These are phyloP conservation scores for Pichia sp. DNA, from an alignment of 1,139 yeast species.

Conservation along the genomic window DNA sequence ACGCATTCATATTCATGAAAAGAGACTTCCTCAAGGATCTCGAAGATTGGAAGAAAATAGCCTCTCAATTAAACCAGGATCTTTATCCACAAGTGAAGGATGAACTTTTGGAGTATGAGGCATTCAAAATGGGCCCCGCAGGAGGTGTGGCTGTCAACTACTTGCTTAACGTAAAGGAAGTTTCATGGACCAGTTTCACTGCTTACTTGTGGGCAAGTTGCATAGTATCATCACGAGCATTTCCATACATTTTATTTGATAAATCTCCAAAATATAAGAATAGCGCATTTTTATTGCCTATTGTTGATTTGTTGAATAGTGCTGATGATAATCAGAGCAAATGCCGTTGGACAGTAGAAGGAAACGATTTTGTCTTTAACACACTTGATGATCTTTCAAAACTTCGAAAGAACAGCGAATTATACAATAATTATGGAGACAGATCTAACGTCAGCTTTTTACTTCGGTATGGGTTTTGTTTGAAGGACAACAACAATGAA, in stretches of 20 bases:
- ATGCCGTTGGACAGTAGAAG: slow-evolving; percentile 58
- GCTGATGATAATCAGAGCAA: slow-evolving; percentile 43
- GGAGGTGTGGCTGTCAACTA: slow-evolving; percentile 22
- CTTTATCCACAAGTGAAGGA: slow-evolving; percentile 17
- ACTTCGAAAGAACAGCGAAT: slow-evolving; percentile 43
- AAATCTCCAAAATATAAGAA: slow-evolving; percentile 31
- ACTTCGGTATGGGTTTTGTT: slow-evolving; percentile 65
- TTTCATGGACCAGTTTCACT: slow-evolving; percentile 58
- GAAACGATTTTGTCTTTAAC: slow-evolving; percentile 30
- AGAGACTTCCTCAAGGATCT: slow-evolving; percentile 39
- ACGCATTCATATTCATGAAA: slow-evolving; percentile 40
- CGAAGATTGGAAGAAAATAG: slow-evolving; percentile 47
- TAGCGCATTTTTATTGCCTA: slow-evolving; percentile 70
- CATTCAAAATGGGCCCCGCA: slow-evolving; percentile 23
- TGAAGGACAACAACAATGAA: slow-evolving; percentile 60
- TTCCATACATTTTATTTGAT: slow-evolving; percentile 57
- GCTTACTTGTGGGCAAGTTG: slow-evolving; percentile 72
- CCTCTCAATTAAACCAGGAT: slow-evolving; percentile 19
- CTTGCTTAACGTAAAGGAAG: slow-evolving; percentile 18
- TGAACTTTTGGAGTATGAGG: slow-evolving; percentile 33
- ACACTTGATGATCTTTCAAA: slow-evolving; percentile 30
- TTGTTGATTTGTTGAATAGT: slow-evolving; percentile 78
- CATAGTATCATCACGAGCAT: slow-evolving; percentile 72
- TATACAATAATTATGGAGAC: slow-evolving; percentile 80
- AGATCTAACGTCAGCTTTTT: slow-evolving; percentile 78